A percentile compares a stretch with the other conserved stretches of the same genome.
phyloP scores from a whole-genome alignment of 1,284 basidiomycete species.

The Ustilago lituana region DNA sequence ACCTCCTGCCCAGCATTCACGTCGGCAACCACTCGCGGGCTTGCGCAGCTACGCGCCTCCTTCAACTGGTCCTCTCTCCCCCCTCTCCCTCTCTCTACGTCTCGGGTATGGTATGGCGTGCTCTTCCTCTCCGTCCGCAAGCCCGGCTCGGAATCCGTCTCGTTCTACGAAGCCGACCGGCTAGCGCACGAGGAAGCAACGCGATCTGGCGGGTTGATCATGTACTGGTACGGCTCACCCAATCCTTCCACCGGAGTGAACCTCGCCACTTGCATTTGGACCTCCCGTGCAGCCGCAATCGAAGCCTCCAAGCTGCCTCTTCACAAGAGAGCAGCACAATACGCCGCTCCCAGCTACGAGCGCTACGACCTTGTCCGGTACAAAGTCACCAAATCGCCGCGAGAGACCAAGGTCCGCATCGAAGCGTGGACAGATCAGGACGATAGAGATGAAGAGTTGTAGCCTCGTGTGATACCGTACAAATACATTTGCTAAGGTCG shows the following conservation, averaged over 20 bases:
- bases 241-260: conserved; percentile 50
- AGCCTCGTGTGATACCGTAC: conserved; percentile 4
- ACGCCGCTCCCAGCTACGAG: conserved; percentile 45
- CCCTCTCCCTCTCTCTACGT: conserved; percentile 12
- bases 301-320: conserved; percentile 40
- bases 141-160: conserved; percentile 29
- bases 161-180: conserved; percentile 58
- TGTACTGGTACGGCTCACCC: conserved; percentile 63
- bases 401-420: conserved; percentile 32
- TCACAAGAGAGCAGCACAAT: conserved; percentile 47
- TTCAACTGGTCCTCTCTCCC: conserved; percentile 56
- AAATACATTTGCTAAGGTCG: not conserved
- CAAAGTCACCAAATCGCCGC: conserved; percentile 35
- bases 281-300: conserved; percentile 36
- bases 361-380: conserved; percentile 54
- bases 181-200: conserved; percentile 60
- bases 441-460: conserved; percentile 7
- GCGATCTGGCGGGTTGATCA: conserved; percentile 50
- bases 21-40: conserved; percentile 7
- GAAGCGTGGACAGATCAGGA: conserved; percentile 44
- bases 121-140: conserved; percentile 53
- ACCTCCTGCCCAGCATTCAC: conserved; percentile 47
- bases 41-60: conserved; percentile 20
- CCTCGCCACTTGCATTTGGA: conserved; percentile 64
- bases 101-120: conserved; percentile 57